Base-by-base conservation (phyloP, 331 rosid species). In the Telfairia occidentalis region DNA sequence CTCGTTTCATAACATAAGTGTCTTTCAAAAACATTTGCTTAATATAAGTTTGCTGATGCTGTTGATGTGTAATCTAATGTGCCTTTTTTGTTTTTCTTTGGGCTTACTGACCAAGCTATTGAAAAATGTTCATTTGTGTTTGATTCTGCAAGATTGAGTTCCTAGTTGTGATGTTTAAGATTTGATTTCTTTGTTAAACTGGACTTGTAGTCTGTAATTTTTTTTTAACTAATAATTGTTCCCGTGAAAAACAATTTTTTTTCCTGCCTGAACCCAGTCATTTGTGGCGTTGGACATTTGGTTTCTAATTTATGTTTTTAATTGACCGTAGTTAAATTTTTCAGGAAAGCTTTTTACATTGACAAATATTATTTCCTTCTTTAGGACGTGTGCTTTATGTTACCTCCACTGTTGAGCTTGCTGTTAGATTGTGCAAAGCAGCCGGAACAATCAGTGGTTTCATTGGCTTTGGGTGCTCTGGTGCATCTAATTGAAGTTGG, bases 321-420 rank as follows among this genome's bases (percentile, higher is more conserved):
- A 71, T 77, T 73, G 59, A 54, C 37, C 80, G 37, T 37, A 43
- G 58, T 32, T 59, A 24, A 53, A 37, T 73, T 69, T 71, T 74
- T 67, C 49, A 6, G 43, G 64, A 72, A 37, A 21, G 30, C 74
- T 73, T 74, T 66, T 77, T 74, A 57, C n/a, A 34, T 55, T 71
- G 23, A 34, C 58, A 48, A 24, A 49, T 79, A 50, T 50, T 26
- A 15, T 78, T 53, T 79, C 65, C 58, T 67, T 79, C 73, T 83
- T 77, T 90, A 96, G 99, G 99, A 96, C 85, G 99, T 96, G 40
- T 96, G 96, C 86, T 96, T 96, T 85, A 96, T 96, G 99, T 84
- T 96, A 77, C 97, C 99, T 23, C 92, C 97, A 26, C 84, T 96
- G 49, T 87, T 96, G 79, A 69, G 97, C 82, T 85, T 96, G 88